A percentile compares a stretch with the other conserved stretches of the same genome.
These are phyloP conservation scores for Yarrowia deformans DNA, from an alignment of 805 yeast genomes.

Conservation along the genomic window DNA sequence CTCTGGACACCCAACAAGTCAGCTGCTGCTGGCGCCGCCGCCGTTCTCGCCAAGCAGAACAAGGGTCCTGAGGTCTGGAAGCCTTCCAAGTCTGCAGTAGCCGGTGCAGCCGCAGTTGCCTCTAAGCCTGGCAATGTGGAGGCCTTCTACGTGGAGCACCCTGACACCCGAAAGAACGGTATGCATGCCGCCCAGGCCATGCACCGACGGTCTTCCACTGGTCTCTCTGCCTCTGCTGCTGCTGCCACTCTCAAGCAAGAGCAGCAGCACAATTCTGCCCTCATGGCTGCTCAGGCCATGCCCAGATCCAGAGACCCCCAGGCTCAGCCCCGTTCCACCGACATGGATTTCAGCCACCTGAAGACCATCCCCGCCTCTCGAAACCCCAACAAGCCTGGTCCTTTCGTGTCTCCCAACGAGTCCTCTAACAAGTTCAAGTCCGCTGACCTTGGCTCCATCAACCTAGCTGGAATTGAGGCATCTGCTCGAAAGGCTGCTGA, in stretches of 20 bases:
- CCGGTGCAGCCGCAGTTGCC: slow-evolving; percentile 32
- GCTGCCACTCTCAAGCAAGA: slow-evolving; percentile 44
- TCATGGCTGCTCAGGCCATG: slow-evolving; percentile 36
- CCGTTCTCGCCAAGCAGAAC: slow-evolving; percentile 49
- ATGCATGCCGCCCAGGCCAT: slow-evolving; percentile 33
- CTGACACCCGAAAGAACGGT: slow-evolving; percentile 40
- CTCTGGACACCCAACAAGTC: slow-evolving; percentile 49
- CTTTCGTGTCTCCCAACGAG: slow-evolving; percentile 36
- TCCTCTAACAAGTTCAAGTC: slow-evolving; percentile 36
- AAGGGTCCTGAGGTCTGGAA: slow-evolving; percentile 51
- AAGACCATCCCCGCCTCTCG: slow-evolving; percentile 29
- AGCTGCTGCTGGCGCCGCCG: slow-evolving; percentile 51
- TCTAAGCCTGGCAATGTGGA: slow-evolving; percentile 39
- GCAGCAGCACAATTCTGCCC: slow-evolving; percentile 37
- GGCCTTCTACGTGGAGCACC: slow-evolving; percentile 39
- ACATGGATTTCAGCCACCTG: slow-evolving; percentile 28
- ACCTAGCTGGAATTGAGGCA: slow-evolving; percentile 45
- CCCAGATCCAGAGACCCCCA: slow-evolving; percentile 37
- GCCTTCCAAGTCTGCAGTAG: slow-evolving; percentile 43
- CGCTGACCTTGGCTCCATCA: slow-evolving; percentile 32
- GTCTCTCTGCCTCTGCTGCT: slow-evolving; percentile 48
- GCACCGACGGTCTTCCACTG: slow-evolving; percentile 41
- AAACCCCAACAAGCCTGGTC: slow-evolving; percentile 38
- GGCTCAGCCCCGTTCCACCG: slow-evolving; percentile 33
- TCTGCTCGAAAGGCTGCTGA: slow-evolving; percentile 50